Percentiles rank a stretch among this genome's conserved stretches.
Evolutionary conservation across 169 alveolate genomes (phyloP).

Genomic region (Plasmodium coatneyi): DNA sequence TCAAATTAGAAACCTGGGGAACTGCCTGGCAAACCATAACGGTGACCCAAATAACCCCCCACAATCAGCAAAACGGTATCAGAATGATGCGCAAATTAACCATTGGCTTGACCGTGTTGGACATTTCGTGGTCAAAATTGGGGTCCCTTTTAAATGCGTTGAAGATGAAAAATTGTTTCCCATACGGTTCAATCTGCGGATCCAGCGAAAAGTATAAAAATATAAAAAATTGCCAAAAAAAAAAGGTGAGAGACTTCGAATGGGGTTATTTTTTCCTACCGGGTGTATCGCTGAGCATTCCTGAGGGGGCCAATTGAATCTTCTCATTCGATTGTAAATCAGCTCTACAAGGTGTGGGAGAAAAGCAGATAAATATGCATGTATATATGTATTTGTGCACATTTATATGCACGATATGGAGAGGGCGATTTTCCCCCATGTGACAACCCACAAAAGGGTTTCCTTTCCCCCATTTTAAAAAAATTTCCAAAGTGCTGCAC

Average conservation of each 20-base stretch:
- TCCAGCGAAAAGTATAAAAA: neutral
- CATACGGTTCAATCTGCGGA: constrained; percentile 58
- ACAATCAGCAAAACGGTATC: neutral
- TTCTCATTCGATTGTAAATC: constrained; percentile 55
- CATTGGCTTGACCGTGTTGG: constrained; percentile 53
- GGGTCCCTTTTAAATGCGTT: constrained; percentile 68
- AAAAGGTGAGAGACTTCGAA: neutral
- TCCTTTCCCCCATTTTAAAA: neutral
- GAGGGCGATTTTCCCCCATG: neutral
- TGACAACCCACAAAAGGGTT: neutral
- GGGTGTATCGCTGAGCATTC: constrained; percentile 73
- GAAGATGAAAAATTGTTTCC: constrained; percentile 66
- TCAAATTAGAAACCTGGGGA: neutral
- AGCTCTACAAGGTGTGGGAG: neutral
- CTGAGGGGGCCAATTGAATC: constrained; percentile 75
- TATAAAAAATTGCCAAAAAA: neutral
- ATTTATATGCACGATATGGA: neutral
- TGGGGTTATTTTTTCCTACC: constrained; percentile 32
- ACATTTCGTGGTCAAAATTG: constrained; percentile 51
- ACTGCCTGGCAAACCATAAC: neutral
- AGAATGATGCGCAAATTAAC: neutral
- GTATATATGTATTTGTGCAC: neutral
- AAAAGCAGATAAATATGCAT: neutral
- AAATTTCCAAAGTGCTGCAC: neutral
- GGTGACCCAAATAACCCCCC: neutral